These are phyloP conservation scores for Ambrosia artemisiifolia DNA, from an alignment of 129 eudicot species.

Conservation along the genomic window DNA sequence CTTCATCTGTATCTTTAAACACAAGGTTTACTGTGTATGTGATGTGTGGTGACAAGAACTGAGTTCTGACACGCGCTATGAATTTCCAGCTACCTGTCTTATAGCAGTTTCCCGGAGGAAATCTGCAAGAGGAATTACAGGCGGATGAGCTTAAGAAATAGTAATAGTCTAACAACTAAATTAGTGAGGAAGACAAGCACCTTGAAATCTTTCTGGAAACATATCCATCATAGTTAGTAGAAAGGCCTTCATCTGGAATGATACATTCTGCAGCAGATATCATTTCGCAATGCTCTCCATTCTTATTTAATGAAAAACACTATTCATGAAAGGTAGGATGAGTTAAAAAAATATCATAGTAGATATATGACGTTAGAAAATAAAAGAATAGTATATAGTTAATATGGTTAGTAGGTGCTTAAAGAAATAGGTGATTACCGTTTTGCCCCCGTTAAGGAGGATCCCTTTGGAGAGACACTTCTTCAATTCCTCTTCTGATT, in stretches of 20 bases:
- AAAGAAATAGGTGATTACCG: conserved; percentile 3
- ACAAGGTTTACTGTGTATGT: conserved; percentile 10
- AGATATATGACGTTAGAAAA: no score
- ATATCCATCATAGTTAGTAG: not conserved
- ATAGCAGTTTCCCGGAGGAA: not conserved
- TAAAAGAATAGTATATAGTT: no score
- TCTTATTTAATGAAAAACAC: conserved; percentile 1
- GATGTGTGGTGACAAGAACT: not conserved
- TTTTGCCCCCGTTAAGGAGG: not conserved
- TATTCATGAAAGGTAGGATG: not conserved
- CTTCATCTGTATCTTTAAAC: not conserved
- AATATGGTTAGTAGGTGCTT: no score
- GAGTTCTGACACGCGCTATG: not conserved
- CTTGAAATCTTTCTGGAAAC: not conserved
- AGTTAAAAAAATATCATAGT: not conserved
- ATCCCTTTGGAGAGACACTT: conserved; percentile 12
- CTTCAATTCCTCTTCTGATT: not conserved
- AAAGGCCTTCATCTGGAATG: not conserved
- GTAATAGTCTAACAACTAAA: not conserved
- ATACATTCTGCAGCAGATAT: not conserved
- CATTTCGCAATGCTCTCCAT: conserved; percentile 2
- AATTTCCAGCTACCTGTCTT: no score
- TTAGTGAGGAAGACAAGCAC: not conserved
- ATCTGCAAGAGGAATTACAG: not conserved
- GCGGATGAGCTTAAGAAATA: not conserved